Conservation (phyloP, 1,284 basidiomycete genomes). For the Ceratobasidium sp. region DNA sequence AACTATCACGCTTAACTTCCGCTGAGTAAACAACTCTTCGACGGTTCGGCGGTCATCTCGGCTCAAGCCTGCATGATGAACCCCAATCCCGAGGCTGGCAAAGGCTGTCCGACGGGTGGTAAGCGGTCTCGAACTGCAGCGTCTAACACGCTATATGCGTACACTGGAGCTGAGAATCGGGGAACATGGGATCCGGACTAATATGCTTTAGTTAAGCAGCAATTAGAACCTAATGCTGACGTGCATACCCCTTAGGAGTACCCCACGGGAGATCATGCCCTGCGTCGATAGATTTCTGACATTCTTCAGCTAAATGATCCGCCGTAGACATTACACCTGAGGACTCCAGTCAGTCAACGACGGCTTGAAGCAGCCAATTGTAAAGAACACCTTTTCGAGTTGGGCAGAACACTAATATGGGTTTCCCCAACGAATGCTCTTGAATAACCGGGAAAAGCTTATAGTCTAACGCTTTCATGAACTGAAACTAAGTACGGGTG, state of each 20-base stretch:
- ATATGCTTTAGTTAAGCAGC: constrained; percentile 13
- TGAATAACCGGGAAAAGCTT: constrained; percentile 78
- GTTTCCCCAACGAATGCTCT: constrained; percentile 76
- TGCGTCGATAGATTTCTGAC: constrained; percentile 64
- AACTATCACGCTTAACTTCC: constrained; percentile 72
- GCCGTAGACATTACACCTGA: constrained; percentile 77
- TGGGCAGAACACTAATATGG: constrained; percentile 85
- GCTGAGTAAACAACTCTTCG: constrained; percentile 76
- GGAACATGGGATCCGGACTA: constrained; percentile 66
- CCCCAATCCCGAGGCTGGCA: constrained; percentile 72
- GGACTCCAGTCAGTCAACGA: neutral
- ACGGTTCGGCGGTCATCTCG: constrained; percentile 74
- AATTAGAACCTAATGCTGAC: neutral
- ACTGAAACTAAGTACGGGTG: constrained; percentile 72
- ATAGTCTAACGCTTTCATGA: constrained; percentile 76
- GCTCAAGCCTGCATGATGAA: constrained; percentile 88
- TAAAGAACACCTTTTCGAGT: constrained; percentile 76
- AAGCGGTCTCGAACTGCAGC: neutral
- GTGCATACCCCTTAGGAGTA: constrained; percentile 61
- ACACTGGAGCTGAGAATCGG: constrained; percentile 73
- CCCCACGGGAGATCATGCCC: constrained; percentile 72
- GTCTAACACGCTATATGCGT: constrained; percentile 45
- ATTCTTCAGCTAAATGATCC: constrained; percentile 77
- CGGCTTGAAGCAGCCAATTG: neutral
- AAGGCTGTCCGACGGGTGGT: constrained; percentile 31